Base-by-base conservation (phyloP, 2,329 filamentous ascomycete species). In the Botrytis sinoallii region DNA sequence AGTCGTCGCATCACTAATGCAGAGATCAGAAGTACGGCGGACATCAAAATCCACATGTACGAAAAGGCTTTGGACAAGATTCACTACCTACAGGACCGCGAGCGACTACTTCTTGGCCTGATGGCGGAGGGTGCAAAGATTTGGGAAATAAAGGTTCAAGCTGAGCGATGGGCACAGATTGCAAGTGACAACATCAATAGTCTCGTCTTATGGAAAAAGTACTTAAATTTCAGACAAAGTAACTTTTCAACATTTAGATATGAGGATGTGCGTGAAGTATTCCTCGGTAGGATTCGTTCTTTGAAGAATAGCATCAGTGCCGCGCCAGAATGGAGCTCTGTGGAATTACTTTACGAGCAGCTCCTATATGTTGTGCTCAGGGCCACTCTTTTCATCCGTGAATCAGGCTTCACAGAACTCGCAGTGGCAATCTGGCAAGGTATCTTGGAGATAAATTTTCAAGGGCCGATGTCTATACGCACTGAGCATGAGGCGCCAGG, bases 341-440 rank as follows among this genome's bases (percentile, higher is more conserved):
- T 68, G 16, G 66, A 78, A 71, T 67, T 74, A 60, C 42, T 81
- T 42, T 83, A 81, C 66, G 80, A 81, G 35, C 81, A 82, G 44
- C 85, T 88, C 70, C 83, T 93, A 3, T 93, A 97, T 79, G 83
- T 97, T 1, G 88, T 97, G 29, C 84, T 97, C 2, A 88, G 93
- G 59, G 81, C 91, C n/a, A 95, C 93, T 0, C 82, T 89, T 3
- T 92, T 96, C 79, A 85, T 95, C 44, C 86, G 90, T 63, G 91
- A 97, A 79, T 86, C 92, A 64, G 95, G 95, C 0, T 97, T 92
- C 79, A 84, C 86, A 63, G 95, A 98, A 80, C 84, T 93, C 44
- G 91, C 93, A 1, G 84, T 93, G 4, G 93, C 91, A 16, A 86
- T 92, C 8, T 98, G 95, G 94, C 95, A 98, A 83, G 92, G 90